Base-by-base conservation (phyloP, 1,284 basidiomycete genomes). In the Fomes fomentarius region DNA sequence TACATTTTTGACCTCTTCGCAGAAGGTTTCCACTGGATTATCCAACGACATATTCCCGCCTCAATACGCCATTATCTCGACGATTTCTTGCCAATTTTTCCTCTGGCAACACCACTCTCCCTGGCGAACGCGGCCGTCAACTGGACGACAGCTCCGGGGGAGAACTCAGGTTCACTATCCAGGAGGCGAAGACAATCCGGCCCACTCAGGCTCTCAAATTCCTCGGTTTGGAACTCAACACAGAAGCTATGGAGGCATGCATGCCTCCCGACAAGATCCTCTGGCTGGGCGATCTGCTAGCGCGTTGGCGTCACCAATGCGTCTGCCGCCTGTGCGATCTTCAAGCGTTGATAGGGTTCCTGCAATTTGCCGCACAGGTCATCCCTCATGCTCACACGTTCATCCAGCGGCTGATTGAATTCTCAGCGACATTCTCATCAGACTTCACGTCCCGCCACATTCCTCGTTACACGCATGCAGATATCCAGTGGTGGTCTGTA, bases 1-100 rank as follows among this genome's bases (percentile, higher is more conserved):
- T 76, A 75, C 52, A 73, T 76, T 15, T 77, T 75, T 61, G 76
- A 77, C 54, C 61, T 73, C 0, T 71, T 74, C 45, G 63, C 70
- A 0, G 70, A 74, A 53, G 72, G 63, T 19, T 56, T 70, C 4
- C 70, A 72, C 51, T 73, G 70, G 70, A 73, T 74, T 15, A 65
- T 74, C 2, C 21, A 42, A 14, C 52, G 46, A 2, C 52, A 54
- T 35, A 54, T 54, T 26, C 52, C 46, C 0, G 41, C 46, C 0
- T 31, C 52, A 0, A 25, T 54, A 9, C 40, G 52, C 9, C 52
- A 54, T 9, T 54, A 54, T 24, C 33, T 54, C 0, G 52, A 54
- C 26, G 52, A 54, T 35, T 54, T 44, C 45, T 35, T 54, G 1
- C 41, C 52, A 0, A 47, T 54, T 14, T 54, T 54, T 26, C 25